Evolutionary conservation across 257 asterid genomes (phyloP).

Genomic region (Phtheirospermum japonicum): DNA sequence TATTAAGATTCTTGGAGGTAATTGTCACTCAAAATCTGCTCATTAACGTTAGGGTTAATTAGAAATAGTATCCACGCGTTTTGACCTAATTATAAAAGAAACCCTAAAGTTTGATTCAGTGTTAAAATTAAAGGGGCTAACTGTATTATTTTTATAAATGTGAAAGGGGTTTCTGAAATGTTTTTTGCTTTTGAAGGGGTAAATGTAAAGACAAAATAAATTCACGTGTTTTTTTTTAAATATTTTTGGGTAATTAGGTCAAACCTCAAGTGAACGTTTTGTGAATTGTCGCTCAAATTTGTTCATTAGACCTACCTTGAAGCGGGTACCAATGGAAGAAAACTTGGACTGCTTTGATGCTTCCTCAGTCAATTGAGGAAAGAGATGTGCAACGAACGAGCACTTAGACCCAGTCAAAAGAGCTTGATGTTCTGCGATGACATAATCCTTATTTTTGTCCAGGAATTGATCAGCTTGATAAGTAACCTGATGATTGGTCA

Average conservation of each 20-base stretch:
- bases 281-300: neutral
- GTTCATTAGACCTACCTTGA: slow-evolving; percentile 57
- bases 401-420: slow-evolving; percentile 73
- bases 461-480: slow-evolving; percentile 91
- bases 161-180: too few species aligned
- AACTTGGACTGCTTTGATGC: slow-evolving; percentile 86
- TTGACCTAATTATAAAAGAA: too few species aligned
- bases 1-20: slow-evolving; percentile 9
- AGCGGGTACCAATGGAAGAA: slow-evolving; percentile 92
- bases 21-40: neutral
- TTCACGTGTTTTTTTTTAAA: too few species aligned
- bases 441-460: slow-evolving; percentile 95
- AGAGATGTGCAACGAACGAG: slow-evolving; percentile 69
- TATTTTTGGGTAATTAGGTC: too few species aligned
- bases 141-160: too few species aligned
- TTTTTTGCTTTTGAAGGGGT: too few species aligned
- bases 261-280: too few species aligned
- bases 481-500: slow-evolving; percentile 56
- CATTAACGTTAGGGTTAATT: too few species aligned
- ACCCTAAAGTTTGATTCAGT: too few species aligned
- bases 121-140: too few species aligned
- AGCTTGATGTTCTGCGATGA: slow-evolving; percentile 91
- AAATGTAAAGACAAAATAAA: too few species aligned
- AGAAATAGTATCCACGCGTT: too few species aligned
- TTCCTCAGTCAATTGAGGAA: slow-evolving; percentile 76